Conservation (phyloP, 1,284 basidiomycete species). For the Melampsora americana region DNA sequence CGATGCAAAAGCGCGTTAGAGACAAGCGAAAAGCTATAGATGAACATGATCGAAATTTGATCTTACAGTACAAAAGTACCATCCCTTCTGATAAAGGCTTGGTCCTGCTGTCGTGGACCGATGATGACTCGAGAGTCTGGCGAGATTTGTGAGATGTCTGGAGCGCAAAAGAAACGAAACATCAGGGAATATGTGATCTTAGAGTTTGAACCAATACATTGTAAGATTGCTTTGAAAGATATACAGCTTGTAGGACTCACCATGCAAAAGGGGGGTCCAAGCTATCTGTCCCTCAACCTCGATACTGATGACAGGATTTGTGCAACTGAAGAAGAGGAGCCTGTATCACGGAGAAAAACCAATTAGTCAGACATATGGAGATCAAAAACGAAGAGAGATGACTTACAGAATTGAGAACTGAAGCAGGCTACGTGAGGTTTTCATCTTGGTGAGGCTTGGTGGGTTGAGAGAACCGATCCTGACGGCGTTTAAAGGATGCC, state of each 20-base stretch:
- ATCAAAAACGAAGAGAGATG: too few relatives aligned
- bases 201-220: not conserved
- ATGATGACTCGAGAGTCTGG: slow-evolving; percentile 24
- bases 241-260: not conserved
- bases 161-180: not conserved
- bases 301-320: not conserved
- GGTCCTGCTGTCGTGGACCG: not conserved
- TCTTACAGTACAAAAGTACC: slow-evolving; percentile 27
- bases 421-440: too few relatives aligned
- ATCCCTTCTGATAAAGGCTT: slow-evolving; percentile 27
- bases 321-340: too few relatives aligned
- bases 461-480: too few relatives aligned
- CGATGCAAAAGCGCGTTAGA: not conserved
- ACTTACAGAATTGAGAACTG: too few relatives aligned
- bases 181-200: not conserved
- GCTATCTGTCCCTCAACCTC: slow-evolving; percentile 19
- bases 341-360: too few relatives aligned
- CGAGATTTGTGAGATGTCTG: slow-evolving; percentile 26
- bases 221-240: slow-evolving; percentile 1
- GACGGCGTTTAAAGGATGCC: too few relatives aligned
- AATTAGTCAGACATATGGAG: too few relatives aligned
- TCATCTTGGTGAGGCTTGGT: too few relatives aligned
- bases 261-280: slow-evolving; percentile 27
- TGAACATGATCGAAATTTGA: not conserved
- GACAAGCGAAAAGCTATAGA: not conserved